These are phyloP conservation scores for Triangularia verruculosa DNA, from an alignment of 2,329 filamentous ascomycete species.

Conservation along the genomic window DNA sequence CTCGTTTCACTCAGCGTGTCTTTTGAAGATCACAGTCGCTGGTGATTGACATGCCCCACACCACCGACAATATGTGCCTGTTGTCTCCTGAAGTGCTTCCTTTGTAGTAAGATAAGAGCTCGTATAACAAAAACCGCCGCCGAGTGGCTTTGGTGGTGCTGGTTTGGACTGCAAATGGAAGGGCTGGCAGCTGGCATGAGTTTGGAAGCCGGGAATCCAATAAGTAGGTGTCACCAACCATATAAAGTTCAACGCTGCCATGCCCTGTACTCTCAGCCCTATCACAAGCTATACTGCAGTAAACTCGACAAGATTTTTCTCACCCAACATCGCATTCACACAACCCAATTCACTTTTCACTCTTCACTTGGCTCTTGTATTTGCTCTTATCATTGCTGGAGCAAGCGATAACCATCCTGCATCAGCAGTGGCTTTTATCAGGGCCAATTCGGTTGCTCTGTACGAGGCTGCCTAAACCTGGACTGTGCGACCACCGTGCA, in stretches of 20 bases:
- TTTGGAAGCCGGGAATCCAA: background rate
- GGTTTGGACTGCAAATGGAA: background rate
- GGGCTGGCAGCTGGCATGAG: background rate
- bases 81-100: background rate
- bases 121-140: background rate
- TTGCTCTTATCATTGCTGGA: background rate
- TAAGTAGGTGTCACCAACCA: background rate
- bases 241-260: background rate
- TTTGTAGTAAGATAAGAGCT: background rate
- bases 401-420: background rate
- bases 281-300: background rate
- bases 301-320: background rate
- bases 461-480: background rate
- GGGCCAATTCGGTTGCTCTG: background rate
- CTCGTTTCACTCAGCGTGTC: background rate
- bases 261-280: background rate
- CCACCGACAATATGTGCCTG: background rate
- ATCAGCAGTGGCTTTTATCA: background rate
- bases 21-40: background rate
- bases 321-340: background rate
- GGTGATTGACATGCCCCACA: background rate
- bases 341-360: no score
- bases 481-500: background rate
- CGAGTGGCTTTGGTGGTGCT: background rate
- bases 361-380: background rate